Base-by-base conservation (phyloP, 1,139 yeast genomes). In the Taphrina pruni region DNA sequence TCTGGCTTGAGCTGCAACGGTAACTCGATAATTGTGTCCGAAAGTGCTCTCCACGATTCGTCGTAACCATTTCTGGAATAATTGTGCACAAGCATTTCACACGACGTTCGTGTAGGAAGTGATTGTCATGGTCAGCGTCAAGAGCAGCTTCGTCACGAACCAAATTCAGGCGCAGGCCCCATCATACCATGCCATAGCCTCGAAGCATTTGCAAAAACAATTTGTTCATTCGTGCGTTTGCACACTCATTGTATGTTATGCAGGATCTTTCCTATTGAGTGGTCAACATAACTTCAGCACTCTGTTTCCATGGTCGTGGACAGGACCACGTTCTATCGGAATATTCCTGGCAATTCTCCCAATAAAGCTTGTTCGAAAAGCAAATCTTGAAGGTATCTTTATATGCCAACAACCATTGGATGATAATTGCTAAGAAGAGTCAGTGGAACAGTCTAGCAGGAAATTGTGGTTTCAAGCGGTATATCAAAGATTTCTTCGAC, bases 251-350 rank as follows among this genome's bases (percentile, higher is more conserved):
- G 17, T 64, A 14, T 36, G 61, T 52, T 64, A 55, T 20, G 46
- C 11, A 14, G 8, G 32, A 38, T 64, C 35, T 4, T 64, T 36
- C 60, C 55, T 38, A 21, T 8, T 50, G 36, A 35, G 54, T 50
- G 20, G 32, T 12, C 48, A n/a, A 12, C 46, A 64, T 46, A 20
- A 21, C 26, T 50, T 57, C 36, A 43, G 60, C 60, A 21, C 38
- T n/a, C 46, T 64, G 6, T 55, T 64, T 20, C 67, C 67, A 36
- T 64, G 67, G 67, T 20, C 56, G 2, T 55, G 67, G 61, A 64
- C 67, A 45, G 67, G 67, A 4, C 32, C 43, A 9, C 50, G 67
- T 12, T 32, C 54, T 12, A 21, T 64, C 9, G 55, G 38, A 6
- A 4, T 64, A 7, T 64, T 64, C 26, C 35, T 38, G 54, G 60